phyloP scores from a whole-genome alignment of 2,329 filamentous ascomycete genomes.

The Trichoderma lentiforme region DNA sequence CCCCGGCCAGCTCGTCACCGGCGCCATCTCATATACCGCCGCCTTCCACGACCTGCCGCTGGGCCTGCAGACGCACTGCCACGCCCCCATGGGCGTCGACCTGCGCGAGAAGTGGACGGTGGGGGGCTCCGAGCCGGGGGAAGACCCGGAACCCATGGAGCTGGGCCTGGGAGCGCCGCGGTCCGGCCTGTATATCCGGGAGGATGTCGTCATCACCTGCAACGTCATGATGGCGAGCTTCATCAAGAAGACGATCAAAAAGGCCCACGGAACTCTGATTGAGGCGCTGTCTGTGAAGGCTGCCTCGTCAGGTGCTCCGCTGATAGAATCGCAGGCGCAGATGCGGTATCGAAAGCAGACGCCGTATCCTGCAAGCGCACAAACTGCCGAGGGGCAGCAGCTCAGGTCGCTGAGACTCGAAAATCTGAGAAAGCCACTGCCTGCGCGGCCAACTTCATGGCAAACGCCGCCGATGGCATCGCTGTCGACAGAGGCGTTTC shows the following conservation, averaged over 20 bases:
- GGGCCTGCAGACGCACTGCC: constrained; percentile 78
- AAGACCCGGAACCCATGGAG: constrained; percentile 63
- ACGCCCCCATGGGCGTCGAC: constrained; percentile 77
- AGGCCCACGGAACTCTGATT: constrained; percentile 68
- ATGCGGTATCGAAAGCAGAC: not conserved
- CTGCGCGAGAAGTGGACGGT: constrained; percentile 77
- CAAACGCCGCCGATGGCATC: not conserved
- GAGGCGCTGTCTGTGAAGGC: constrained; percentile 51
- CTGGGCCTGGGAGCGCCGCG: constrained; percentile 62
- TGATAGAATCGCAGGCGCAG: not conserved
- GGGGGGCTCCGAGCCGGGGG: constrained; percentile 67
- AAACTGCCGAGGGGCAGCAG: not conserved
- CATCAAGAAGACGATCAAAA: constrained; percentile 78
- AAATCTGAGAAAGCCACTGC: constrained; percentile 2
- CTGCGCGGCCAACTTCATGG: constrained; percentile 12
- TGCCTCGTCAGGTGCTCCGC: not conserved
- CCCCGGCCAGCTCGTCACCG: constrained; percentile 60
- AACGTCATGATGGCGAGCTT: constrained; percentile 73
- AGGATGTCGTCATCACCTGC: constrained; percentile 79
- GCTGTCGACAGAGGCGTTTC: not conserved
- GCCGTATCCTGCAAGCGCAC: not conserved
- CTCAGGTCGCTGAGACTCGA: not conserved
- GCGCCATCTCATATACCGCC: constrained; percentile 72
- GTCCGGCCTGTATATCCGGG: constrained; percentile 73
- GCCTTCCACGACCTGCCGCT: constrained; percentile 72